Evolutionary conservation across 164 flowering plant genomes (phyloP).

Genomic region (Akebia trifoliata): DNA sequence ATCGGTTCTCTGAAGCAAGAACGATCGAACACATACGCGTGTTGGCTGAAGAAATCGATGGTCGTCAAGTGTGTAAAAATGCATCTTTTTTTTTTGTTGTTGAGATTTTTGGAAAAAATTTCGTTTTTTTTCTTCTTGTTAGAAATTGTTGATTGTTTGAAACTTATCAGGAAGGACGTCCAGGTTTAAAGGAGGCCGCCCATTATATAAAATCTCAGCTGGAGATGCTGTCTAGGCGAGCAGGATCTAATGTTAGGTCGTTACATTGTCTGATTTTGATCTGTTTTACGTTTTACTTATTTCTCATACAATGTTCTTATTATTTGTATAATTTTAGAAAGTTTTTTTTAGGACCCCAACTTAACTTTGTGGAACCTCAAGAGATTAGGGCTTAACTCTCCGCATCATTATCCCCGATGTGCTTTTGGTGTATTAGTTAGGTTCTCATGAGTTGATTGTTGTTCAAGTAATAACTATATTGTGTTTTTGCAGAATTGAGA

Average conservation of each 20-base stretch:
- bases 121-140: background rate
- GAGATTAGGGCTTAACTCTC: no score
- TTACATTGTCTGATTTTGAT: constrained; percentile 4
- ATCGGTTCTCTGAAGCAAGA: constrained; percentile 85
- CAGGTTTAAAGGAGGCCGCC: constrained; percentile 79
- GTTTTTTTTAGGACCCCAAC: no score
- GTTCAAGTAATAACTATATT: background rate
- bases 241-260: constrained; percentile 60
- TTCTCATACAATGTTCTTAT: background rate
- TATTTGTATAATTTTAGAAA: no score
- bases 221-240: constrained; percentile 59
- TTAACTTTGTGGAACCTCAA: no score
- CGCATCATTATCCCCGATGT: no score
- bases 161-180: constrained; percentile 67
- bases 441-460: background rate
- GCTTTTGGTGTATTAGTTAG: background rate
- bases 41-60: constrained; percentile 62
- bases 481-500: constrained; percentile 61
- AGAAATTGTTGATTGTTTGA: background rate
- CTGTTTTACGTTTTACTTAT: background rate
- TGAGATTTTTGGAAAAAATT: background rate
- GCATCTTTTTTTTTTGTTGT: background rate
- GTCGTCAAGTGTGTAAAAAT: constrained; percentile 65
- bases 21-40: constrained; percentile 69
- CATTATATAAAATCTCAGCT: constrained; percentile 59